Evolutionary conservation across 345 rosid species (phyloP), one percentile per base, ranked within the genome.

Genomic region (Corymbia maculata): DNA sequence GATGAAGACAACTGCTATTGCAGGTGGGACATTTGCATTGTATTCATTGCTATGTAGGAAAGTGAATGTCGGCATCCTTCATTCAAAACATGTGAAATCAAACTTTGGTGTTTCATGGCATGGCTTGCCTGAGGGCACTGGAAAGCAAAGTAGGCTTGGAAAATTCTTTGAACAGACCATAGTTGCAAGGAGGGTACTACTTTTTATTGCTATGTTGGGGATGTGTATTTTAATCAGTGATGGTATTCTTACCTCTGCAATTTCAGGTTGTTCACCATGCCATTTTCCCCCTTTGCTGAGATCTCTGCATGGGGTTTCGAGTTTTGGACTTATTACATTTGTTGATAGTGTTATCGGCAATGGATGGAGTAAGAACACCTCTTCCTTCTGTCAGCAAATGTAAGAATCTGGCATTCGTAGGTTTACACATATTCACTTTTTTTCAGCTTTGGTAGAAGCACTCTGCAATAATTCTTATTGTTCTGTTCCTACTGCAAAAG

Each of bases 161-260:
- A 91, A 93, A 61, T 90, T 94, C 88, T 94, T 95, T n/a, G 96
- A 95, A 87, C 91, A 66, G 88, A 95, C 92, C 88, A 89, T 94
- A 61, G 91, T 93, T 86, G 95, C 95, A 32, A 92, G 95, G 85
- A 89, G 95, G 86, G 64, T 90, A 86, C 92, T 95, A 89, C 98
- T 96, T 91, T 92, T 94, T 88, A 88, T 95, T 89, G 97, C 98
- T 88, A 96, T 97, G 93, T 90, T 97, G 87, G 99, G 98, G 49
- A 97, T 94, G 26, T 95, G 98, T 90, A 97, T 96, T 98, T 92
- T 97, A 44, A 96, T 97, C 8, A 98, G 98, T 42, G 99, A 97
- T 88, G 99, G 98, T 10, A 95, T 97, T 89, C 98, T 96, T 86
- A 97, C 98, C 26, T 97, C 99, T 0, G 96, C 97, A 87, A 97